Percentiles rank a stretch among this genome's conserved stretches.
These are phyloP conservation scores for Sextonia rubra DNA, from an alignment of 164 flowering plant genomes.

Conservation along the genomic window DNA sequence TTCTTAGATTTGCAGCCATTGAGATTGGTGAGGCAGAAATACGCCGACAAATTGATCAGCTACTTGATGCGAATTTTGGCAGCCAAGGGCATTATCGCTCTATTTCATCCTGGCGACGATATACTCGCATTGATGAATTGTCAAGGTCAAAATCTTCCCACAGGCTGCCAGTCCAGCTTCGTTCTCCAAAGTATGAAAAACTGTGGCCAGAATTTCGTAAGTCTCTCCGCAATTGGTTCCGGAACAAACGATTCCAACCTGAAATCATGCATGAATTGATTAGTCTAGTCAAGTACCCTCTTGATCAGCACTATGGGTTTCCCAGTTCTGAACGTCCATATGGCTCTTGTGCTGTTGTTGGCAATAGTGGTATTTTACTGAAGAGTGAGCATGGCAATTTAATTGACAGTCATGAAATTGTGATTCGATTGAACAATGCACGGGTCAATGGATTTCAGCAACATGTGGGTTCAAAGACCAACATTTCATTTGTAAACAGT, in stretches of 20 bases:
- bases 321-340: slow-evolving; percentile 23
- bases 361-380: slow-evolving; percentile 86
- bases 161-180: slow-evolving; percentile 31
- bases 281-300: slow-evolving; percentile 38
- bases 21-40: slow-evolving; percentile 44
- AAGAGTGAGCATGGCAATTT: slow-evolving; percentile 45
- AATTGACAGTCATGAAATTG: slow-evolving; percentile 82
- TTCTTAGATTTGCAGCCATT: slow-evolving; percentile 57
- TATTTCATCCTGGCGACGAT: slow-evolving; percentile 43
- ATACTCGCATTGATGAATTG: slow-evolving; percentile 21
- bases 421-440: slow-evolving; percentile 88
- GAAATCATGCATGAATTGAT: slow-evolving; percentile 60
- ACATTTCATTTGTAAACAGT: slow-evolving; percentile 15
- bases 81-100: slow-evolving; percentile 33
- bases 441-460: slow-evolving; percentile 36
- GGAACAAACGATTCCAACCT: slow-evolving; percentile 45
- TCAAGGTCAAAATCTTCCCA: slow-evolving; percentile 10
- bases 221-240: slow-evolving; percentile 52
- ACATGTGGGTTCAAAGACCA: slow-evolving; percentile 23
- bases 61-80: slow-evolving; percentile 55
- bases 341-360: slow-evolving; percentile 82
- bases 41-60: slow-evolving; percentile 51
- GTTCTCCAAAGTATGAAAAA: slow-evolving; percentile 45
- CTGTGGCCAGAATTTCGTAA: slow-evolving; percentile 60
- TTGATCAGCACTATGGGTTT: slow-evolving; percentile 36